Evolutionary conservation across 2,329 filamentous ascomycete species (phyloP), one percentile per base, ranked within the genome.

Genomic region (Scedosporium dehoogii): DNA sequence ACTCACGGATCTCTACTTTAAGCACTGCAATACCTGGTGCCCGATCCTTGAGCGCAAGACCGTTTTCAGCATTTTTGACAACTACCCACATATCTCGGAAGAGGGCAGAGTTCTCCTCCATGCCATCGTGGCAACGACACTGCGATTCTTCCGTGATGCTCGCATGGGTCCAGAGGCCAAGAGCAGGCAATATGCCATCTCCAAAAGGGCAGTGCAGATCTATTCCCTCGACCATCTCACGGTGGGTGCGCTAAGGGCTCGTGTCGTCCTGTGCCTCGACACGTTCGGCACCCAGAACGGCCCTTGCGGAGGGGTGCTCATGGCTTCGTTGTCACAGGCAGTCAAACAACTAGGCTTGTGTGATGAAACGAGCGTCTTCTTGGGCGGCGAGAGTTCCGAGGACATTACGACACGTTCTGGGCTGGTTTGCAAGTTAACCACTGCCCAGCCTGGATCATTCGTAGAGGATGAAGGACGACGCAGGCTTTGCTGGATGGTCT

Each of bases 1-100:
- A 2, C 73, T 86, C 1, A 82, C 84, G 16, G 83, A 85, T 64
- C 73, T 86, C 6, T 86, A 84, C 71, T 86, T 86, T 74, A 85
- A 84, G 67, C 83, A 86, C 69, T 81, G 84, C 69, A 85, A 85
- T 66, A 83, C 83, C 0, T 86, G 84, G 84, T 78, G 76, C 59
- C 76, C 76, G 0, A 77, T 78, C 12, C 72, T 78, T 10, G 76
- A 78, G 53, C 72, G 76, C 6, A 77, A 78, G 62, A 74, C 76
- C 0, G 77, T 74, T 14, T 73, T 77, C 67, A 67, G 71, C 1
- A 69, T 67, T 21, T 73, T 78, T 62, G 78, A 78, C 46, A 75
- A 74, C 1, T 74, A 75, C 6, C 75, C 75, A 0, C 73, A 73
- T 0, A 65, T 77, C 33, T 69, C 68, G 41, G 75, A 78, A 61